These are phyloP conservation scores for Cyclostephanos invisitatus DNA, from an alignment of 108 stramenopile genomes.

Conservation along the genomic window DNA sequence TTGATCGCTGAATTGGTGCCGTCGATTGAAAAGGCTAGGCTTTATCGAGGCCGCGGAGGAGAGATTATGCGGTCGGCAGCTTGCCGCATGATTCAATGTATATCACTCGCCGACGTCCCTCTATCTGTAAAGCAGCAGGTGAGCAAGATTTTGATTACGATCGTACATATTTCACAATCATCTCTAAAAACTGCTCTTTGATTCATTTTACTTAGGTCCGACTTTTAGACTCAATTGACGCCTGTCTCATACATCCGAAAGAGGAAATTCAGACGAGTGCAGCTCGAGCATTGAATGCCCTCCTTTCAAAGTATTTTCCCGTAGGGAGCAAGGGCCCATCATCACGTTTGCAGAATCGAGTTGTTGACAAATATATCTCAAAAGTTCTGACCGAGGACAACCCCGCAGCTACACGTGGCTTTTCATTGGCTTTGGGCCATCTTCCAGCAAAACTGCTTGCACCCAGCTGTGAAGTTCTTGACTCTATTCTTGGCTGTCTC, in stretches of 20 bases:
- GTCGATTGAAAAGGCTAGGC: conserved; percentile 89
- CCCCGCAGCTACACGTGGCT: conserved; percentile 94
- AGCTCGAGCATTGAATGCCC: conserved; percentile 67
- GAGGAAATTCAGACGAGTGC: conserved; percentile 89
- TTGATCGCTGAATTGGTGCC: conserved; percentile 72
- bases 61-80: conserved; percentile 93
- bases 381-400: conserved; percentile 80
- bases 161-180: not conserved
- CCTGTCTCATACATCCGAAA: conserved; percentile 90
- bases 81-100: conserved; percentile 90
- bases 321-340: conserved; percentile 82
- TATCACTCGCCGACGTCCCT: conserved; percentile 71
- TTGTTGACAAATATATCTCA: conserved; percentile 83
- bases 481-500: conserved; percentile 58
- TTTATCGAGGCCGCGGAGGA: conserved; percentile 96
- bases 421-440: conserved; percentile 86
- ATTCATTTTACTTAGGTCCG: conserved; percentile 56
- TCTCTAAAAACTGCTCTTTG: not conserved
- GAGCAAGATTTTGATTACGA: conserved; percentile 3
- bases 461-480: conserved; percentile 58
- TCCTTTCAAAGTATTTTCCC: conserved; percentile 85
- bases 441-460: conserved; percentile 86
- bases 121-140: conserved; percentile 77
- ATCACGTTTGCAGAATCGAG: conserved; percentile 78
- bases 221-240: conserved; percentile 91